A percentile compares a stretch with the other conserved stretches of the same genome.
Conservation (phyloP, 2,329 filamentous ascomycete genomes). For the Fusarium siculi region DNA sequence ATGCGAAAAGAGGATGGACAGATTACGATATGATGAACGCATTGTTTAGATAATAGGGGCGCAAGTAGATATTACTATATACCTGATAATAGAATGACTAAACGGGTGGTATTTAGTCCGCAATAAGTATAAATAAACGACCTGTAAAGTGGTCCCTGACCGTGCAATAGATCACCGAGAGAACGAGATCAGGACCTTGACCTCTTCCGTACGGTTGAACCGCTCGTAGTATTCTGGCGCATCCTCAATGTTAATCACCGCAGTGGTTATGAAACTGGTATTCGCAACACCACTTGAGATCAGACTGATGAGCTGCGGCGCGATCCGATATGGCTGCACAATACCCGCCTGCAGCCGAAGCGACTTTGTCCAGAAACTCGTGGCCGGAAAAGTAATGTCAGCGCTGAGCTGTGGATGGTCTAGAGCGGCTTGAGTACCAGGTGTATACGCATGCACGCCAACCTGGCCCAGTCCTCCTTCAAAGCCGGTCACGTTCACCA, state of each 20-base stretch:
- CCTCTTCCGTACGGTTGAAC: neutral
- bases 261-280: neutral
- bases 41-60: neutral
- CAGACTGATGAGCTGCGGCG: neutral
- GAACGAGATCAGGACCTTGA: neutral
- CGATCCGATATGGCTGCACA: neutral
- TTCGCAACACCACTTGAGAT: neutral
- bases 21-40: neutral
- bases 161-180: no score
- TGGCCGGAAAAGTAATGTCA: neutral
- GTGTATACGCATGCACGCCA: neutral
- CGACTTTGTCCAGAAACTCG: neutral
- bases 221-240: neutral
- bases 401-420: neutral
- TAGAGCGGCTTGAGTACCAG: neutral
- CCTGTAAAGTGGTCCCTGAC: no score
- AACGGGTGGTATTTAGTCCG: no score
- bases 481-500: neutral
- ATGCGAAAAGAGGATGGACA: neutral
- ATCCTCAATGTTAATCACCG: neutral
- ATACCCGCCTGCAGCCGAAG: neutral
- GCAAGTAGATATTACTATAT: neutral
- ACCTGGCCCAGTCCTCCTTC: neutral
- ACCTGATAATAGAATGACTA: no score
- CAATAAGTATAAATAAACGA: no score